Evolutionary conservation across 176 grass and related monocot genomes (phyloP).

Genomic region (Ananas comosus): DNA sequence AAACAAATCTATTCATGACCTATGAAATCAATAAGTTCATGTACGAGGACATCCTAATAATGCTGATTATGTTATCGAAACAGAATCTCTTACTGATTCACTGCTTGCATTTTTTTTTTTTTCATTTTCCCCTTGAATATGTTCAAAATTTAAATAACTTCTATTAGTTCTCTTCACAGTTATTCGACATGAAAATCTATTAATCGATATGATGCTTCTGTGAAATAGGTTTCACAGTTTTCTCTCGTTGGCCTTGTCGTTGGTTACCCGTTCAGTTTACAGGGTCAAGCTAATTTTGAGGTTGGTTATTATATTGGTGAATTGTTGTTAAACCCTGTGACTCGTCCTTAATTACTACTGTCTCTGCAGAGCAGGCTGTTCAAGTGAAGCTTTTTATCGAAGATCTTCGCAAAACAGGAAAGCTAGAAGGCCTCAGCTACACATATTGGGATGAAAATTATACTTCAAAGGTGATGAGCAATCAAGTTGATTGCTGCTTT

Average conservation of each 20-base stretch:
- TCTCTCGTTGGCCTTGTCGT: slow-evolving; percentile 68
- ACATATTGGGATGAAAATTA: slow-evolving; percentile 97
- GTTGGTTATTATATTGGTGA: slow-evolving; percentile 20
- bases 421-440: slow-evolving; percentile 51
- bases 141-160: neutral
- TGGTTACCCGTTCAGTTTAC: slow-evolving; percentile 69
- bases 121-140: neutral
- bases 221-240: slow-evolving; percentile 42
- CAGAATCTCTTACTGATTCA: neutral
- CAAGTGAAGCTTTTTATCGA: slow-evolving; percentile 76
- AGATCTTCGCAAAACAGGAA: slow-evolving; percentile 62
- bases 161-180: neutral
- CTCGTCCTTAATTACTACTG: slow-evolving; percentile 27
- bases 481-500: too few relatives aligned
- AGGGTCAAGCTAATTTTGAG: slow-evolving; percentile 41
- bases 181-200: neutral
- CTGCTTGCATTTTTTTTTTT: too few relatives aligned
- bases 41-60: neutral
- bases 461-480: slow-evolving; percentile 56
- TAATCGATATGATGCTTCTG: slow-evolving; percentile 9
- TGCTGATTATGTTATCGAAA: neutral
- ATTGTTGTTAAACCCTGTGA: neutral
- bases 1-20: too few relatives aligned
- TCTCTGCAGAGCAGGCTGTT: slow-evolving; percentile 42
- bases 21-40: too few relatives aligned